Conservation (phyloP, 2,329 filamentous ascomycete genomes). For the Calonectria hawksworthii region DNA sequence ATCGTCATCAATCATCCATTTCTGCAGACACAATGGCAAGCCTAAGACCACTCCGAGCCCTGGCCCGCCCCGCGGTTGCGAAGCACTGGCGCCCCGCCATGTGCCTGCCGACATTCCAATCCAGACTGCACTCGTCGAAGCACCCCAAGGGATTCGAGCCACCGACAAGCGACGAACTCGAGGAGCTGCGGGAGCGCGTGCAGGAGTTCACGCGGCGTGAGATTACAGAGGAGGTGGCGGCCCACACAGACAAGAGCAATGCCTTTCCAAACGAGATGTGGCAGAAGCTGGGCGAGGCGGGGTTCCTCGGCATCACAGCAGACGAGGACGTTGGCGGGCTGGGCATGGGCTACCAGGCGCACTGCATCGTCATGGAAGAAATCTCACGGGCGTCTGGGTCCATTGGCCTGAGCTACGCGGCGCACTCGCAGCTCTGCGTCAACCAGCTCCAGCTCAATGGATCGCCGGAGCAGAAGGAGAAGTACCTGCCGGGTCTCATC, state of each 20-base stretch:
- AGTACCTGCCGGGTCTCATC: slow-evolving; percentile 85
- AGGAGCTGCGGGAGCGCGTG: slow-evolving; percentile 85
- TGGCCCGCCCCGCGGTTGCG: slow-evolving; percentile 50
- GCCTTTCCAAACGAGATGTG: slow-evolving; percentile 93
- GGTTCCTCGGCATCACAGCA: slow-evolving; percentile 92
- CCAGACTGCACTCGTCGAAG: slow-evolving; percentile 67
- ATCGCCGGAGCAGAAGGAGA: slow-evolving; percentile 80
- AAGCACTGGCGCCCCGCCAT: slow-evolving; percentile 41
- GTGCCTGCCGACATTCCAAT: slow-evolving; percentile 55
- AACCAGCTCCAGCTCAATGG: slow-evolving; percentile 97
- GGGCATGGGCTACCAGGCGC: slow-evolving; percentile 95
- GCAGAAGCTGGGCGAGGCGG: slow-evolving; percentile 92
- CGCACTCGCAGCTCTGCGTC: slow-evolving; percentile 95
- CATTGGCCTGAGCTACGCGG: slow-evolving; percentile 92
- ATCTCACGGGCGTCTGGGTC: slow-evolving; percentile 87
- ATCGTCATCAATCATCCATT: background rate
- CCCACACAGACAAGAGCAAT: slow-evolving; percentile 87
- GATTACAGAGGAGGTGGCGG: slow-evolving; percentile 86
- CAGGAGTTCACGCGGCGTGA: slow-evolving; percentile 92
- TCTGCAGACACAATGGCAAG: slow-evolving; percentile 54
- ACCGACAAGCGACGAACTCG: slow-evolving; percentile 79
- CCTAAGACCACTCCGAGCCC: slow-evolving; percentile 54
- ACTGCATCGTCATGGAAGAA: slow-evolving; percentile 96
- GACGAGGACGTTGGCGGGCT: slow-evolving; percentile 93
- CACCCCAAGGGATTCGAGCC: slow-evolving; percentile 75